Evolutionary conservation across 2,329 filamentous ascomycete genomes (phyloP), one percentile per base, ranked within the genome.

Genomic region (Lachnellula cervina): DNA sequence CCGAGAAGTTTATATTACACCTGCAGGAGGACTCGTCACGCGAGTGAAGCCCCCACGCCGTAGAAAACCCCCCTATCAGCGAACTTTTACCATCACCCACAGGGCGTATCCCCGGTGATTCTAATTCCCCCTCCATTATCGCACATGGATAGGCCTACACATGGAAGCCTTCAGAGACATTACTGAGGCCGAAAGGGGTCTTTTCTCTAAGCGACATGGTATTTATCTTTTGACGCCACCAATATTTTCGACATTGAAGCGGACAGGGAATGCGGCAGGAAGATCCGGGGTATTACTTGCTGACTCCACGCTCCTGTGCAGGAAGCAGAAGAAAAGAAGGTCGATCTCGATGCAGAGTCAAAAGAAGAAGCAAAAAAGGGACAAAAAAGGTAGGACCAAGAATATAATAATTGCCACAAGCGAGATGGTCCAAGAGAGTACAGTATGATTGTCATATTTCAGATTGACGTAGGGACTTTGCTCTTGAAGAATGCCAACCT

Each of bases 21-120:
- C 50, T 53, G 57, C 51, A 56, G 49, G 54, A 59, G 49, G 52
- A 54, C 43, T 61, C 54, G 61, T 61, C 57, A 57, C 49, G 54
- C 44, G 56, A 51, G 49, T 51, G 17, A 48, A 52, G 40, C 37
- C 40, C 43, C 34, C 28, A 14, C 50, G 49, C 49, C 42, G 43
- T 47, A 59, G 51, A 32, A 37, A 35, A 21, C 32, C 25, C 21
- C 28, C 47, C 37, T 42, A 43, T 46, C 38, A 51, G 28, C 23
- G 9, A 16, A 2, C 9, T 32, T n/a, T 34, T 23, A 47, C 23
- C 44, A 23, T 19, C 42, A 44, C 42, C 42, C 42, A 19, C 42
- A 44, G 11, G 11, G 32, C 51, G 50, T 23, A 35, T 54, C 44
- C n/a, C 23, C 42, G 48, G 32, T 40, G 47, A 47, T 49, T 37